These are phyloP conservation scores for Moniliophthora roreri DNA, from an alignment of 1,284 basidiomycete species.

Conservation along the genomic window DNA sequence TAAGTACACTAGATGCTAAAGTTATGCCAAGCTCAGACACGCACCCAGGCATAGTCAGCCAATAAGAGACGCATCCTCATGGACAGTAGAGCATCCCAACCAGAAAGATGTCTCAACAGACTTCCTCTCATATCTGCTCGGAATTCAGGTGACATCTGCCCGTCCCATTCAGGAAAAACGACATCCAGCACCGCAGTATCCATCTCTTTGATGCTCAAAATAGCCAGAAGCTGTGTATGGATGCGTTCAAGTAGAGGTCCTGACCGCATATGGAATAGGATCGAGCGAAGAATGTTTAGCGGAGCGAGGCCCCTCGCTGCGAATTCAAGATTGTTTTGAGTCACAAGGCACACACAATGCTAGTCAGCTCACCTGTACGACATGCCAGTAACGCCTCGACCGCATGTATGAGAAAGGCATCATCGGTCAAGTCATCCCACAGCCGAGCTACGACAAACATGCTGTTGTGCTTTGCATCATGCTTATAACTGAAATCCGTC, in stretches of 20 bases:
- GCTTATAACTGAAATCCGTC: conserved; percentile 75
- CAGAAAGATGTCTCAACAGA: conserved; percentile 57
- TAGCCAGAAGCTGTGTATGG: conserved; percentile 47
- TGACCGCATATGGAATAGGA: conserved; percentile 48
- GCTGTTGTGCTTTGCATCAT: conserved; percentile 67
- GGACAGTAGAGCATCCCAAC: conserved; percentile 50
- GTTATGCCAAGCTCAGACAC: conserved; percentile 20
- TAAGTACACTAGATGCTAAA: conserved; percentile 12
- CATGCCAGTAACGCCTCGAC: conserved; percentile 30
- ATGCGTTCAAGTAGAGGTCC: conserved; percentile 34
- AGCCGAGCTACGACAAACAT: conserved; percentile 57
- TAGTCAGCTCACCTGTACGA: conserved; percentile 32
- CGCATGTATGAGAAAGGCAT: conserved; percentile 39
- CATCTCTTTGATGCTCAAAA: conserved; percentile 29
- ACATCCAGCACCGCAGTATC: conserved; percentile 33
- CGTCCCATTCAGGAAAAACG: conserved; percentile 22
- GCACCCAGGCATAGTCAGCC: conserved; percentile 66
- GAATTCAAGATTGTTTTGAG: conserved; percentile 1
- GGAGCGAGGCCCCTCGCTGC: conserved; percentile 49
- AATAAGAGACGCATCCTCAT: conserved; percentile 57
- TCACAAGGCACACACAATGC: conserved; percentile 8
- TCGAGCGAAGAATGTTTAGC: conserved; percentile 51
- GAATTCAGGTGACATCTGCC: conserved; percentile 29
- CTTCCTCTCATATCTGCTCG: conserved; percentile 46
- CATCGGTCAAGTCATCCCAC: conserved; percentile 41